A percentile compares a stretch with the other conserved stretches of the same genome.
These are phyloP conservation scores for Monosporascus sp. DNA, from an alignment of 2,329 filamentous ascomycete genomes.

Conservation along the genomic window DNA sequence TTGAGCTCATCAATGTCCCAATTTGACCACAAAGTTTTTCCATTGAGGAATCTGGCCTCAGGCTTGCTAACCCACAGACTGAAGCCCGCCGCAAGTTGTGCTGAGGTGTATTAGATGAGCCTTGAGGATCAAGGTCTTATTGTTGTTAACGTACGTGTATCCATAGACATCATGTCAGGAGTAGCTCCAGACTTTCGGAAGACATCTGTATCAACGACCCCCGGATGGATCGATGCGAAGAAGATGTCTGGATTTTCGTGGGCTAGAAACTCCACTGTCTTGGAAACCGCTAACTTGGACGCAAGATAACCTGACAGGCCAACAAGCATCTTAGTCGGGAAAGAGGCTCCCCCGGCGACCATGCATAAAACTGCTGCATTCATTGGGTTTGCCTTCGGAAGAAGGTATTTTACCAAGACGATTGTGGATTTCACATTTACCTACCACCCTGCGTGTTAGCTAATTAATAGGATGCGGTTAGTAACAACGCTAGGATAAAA, in stretches of 20 bases:
- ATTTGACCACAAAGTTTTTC: slow-evolving; percentile 9
- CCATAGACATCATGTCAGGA: slow-evolving; percentile 11
- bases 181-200: slow-evolving; percentile 16
- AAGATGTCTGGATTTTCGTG: slow-evolving; percentile 18
- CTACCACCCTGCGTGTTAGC: background rate
- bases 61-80: slow-evolving; percentile 9
- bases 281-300: slow-evolving; percentile 11
- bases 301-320: slow-evolving; percentile 9
- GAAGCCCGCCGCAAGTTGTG: slow-evolving; percentile 11
- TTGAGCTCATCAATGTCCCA: slow-evolving; percentile 16
- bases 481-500: background rate
- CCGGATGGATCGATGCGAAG: slow-evolving; percentile 17
- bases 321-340: slow-evolving; percentile 3
- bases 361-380: slow-evolving; percentile 11
- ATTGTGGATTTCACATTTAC: slow-evolving; percentile 9
- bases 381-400: slow-evolving; percentile 4
- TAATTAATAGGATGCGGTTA: too few relatives aligned
- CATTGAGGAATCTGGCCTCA: slow-evolving; percentile 11
- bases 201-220: slow-evolving; percentile 16
- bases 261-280: slow-evolving; percentile 20
- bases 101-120: background rate
- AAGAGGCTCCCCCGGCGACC: background rate
- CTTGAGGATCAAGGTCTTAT: too few relatives aligned
- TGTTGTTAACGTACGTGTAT: slow-evolving; percentile 3
- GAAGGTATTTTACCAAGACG: slow-evolving; percentile 4